phyloP scores from a whole-genome alignment of 106 monocot genomes.

The Xerophyta viscosa region DNA sequence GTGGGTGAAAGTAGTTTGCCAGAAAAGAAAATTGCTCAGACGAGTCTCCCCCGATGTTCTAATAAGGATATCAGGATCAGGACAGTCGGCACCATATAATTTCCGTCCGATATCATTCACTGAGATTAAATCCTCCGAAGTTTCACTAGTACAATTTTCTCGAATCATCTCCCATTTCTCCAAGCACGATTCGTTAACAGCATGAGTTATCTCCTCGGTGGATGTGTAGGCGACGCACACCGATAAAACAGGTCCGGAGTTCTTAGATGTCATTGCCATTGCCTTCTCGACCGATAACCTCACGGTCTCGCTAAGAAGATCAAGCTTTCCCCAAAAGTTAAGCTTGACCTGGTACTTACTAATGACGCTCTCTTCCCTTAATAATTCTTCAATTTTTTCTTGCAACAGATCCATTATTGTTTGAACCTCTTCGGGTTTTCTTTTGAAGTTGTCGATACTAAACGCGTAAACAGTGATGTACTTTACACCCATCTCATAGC shows the following conservation, averaged over 20 bases:
- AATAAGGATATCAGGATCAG: slow-evolving; percentile 17
- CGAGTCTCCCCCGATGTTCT: slow-evolving; percentile 24
- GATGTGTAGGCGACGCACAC: slow-evolving; percentile 20
- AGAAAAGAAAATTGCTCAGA: slow-evolving; percentile 25
- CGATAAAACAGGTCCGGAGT: neutral
- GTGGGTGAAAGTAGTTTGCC: slow-evolving; percentile 7
- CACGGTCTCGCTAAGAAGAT: slow-evolving; percentile 3
- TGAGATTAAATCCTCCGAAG: neutral
- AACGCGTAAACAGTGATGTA: slow-evolving; percentile 14
- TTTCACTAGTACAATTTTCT: too few species aligned
- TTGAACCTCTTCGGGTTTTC: slow-evolving; percentile 8
- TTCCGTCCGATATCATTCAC: slow-evolving; percentile 4
- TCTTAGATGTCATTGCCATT: slow-evolving; percentile 1
- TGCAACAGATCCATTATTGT: slow-evolving; percentile 10
- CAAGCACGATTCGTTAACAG: neutral
- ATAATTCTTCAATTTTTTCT: slow-evolving; percentile 12
- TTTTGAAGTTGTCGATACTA: slow-evolving; percentile 19
- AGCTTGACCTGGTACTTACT: neutral
- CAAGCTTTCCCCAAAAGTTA: slow-evolving; percentile 5
- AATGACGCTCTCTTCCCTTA: neutral
- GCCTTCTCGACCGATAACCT: slow-evolving; percentile 4
- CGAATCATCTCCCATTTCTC: neutral
- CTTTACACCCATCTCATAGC: slow-evolving; percentile 15
- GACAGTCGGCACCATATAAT: slow-evolving; percentile 5
- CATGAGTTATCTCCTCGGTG: slow-evolving; percentile 6